Evolutionary conservation across 768 basidiomycete genomes (phyloP), one percentile per base, ranked within the genome.

Genomic region (Auriscalpium vulgare): DNA sequence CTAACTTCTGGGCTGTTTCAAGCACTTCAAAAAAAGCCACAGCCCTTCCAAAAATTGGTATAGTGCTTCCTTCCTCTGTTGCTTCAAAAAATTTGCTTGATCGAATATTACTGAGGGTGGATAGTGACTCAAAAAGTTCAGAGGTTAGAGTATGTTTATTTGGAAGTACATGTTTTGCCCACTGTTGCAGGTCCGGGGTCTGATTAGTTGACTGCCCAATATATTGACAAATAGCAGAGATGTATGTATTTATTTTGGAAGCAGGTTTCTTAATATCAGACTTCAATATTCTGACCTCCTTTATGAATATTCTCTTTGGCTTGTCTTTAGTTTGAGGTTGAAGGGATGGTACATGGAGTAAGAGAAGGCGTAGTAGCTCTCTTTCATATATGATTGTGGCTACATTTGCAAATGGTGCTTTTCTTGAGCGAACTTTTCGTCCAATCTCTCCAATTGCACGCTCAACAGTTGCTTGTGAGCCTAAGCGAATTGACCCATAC

Each of bases 401-500:
- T 10, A 53, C 10, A 34, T 53, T 53, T 8, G 17, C 34, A 45
- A 44, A 53, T 8, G 52, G 52, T 53, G 52, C 37, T 16, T 53
- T 43, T 19, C 46, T 40, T 8, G 43, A 53, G 5, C 40, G 19
- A 8, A 53, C 13, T 43, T 46, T 21, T 7, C 44, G 13, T 6
- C 21, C 40, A 19, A 53, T 17, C 10, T 46, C 52, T 16, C 52
- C 52, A 46, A 53, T 53, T 1, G 40, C 43, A 8, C 52, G 5
- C 10, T 46, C 52, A 16, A 23, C 13, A 43, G 44, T 53, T 8
- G 44, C 52, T 53, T 53, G 52, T 8, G 44, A 53, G 4, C 71
- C 66, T 47, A 65, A 44, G 4, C 68, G 56, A 19, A 74, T 65
- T 6, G 70, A 71, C 8, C 71, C 71, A 67, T 69, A 66, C 68